These are phyloP conservation scores for Helotiales sp. DNA, from an alignment of 2,329 filamentous ascomycete species.

Conservation along the genomic window DNA sequence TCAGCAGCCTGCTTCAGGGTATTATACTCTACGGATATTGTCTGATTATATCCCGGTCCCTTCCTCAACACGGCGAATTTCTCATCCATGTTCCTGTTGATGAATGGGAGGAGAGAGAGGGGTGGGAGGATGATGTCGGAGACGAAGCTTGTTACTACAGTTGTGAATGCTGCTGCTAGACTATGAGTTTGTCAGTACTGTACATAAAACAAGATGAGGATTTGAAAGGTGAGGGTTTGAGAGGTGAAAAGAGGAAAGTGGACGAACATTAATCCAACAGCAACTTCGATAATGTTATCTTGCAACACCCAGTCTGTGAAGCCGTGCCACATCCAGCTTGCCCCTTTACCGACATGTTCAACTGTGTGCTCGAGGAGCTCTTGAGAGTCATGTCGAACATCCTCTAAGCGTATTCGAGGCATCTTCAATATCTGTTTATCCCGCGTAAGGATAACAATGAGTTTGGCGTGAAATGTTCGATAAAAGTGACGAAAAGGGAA, in stretches of 20 bases:
- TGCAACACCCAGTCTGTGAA: constrained; percentile 74
- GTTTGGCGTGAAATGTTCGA: not conserved
- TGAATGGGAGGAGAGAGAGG: constrained; percentile 66
- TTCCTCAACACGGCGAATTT: constrained; percentile 67
- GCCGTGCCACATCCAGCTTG: constrained; percentile 49
- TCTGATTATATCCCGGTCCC: constrained; percentile 51
- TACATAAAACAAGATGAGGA: no score
- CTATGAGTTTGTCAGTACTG: constrained; percentile 40
- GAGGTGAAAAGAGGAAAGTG: not conserved
- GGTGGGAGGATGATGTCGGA: constrained; percentile 69
- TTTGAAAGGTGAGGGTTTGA: no score
- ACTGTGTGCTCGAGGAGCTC: constrained; percentile 30
- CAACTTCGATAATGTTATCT: constrained; percentile 75
- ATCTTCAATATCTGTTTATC: constrained; percentile 8
- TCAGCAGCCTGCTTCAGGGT: constrained; percentile 67
- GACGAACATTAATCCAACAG: constrained; percentile 69
- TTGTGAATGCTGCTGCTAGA: constrained; percentile 69
- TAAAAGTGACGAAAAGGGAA: not conserved
- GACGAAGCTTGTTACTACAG: constrained; percentile 71
- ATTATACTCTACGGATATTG: constrained; percentile 58
- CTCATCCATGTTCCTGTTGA: constrained; percentile 71
- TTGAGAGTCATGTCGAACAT: constrained; percentile 12
- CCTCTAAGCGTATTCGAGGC: constrained; percentile 23
- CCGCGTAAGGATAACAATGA: not conserved
- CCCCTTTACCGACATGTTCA: constrained; percentile 30